Evolutionary conservation across 2,329 filamentous ascomycete genomes (phyloP).

Genomic region (Alternaria atra): DNA sequence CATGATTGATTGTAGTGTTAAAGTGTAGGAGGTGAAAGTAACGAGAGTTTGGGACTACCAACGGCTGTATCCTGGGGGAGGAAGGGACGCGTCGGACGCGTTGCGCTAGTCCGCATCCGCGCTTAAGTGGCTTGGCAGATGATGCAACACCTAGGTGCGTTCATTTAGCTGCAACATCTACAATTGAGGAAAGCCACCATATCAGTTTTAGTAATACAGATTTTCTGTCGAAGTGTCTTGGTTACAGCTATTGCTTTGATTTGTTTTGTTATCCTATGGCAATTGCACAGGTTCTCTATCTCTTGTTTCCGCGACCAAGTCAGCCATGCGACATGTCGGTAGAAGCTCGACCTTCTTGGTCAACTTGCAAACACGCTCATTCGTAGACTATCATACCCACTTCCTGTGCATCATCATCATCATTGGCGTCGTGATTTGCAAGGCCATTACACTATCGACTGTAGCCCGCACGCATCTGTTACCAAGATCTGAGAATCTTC

Average conservation of each 20-base stretch:
- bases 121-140: constrained; percentile 13
- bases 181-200: background rate
- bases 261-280: background rate
- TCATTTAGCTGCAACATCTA: background rate
- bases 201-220: background rate
- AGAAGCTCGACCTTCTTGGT: background rate
- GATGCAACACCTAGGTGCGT: background rate
- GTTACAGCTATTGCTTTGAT: background rate
- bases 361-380: background rate
- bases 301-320: background rate
- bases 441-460: background rate
- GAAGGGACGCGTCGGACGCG: constrained; percentile 19
- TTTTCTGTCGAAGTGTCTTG: background rate
- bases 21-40: background rate
- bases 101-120: constrained; percentile 7
- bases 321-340: background rate
- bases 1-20: constrained; percentile 39
- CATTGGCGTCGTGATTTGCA: background rate
- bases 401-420: constrained; percentile 9
- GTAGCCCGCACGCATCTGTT: constrained; percentile 22
- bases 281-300: background rate
- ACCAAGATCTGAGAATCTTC: constrained; percentile 9
- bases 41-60: background rate
- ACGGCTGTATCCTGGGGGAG: constrained; percentile 3
- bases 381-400: background rate